Base-by-base conservation (phyloP, 202 grass and related monocot species). In the Zoysia matrella region DNA sequence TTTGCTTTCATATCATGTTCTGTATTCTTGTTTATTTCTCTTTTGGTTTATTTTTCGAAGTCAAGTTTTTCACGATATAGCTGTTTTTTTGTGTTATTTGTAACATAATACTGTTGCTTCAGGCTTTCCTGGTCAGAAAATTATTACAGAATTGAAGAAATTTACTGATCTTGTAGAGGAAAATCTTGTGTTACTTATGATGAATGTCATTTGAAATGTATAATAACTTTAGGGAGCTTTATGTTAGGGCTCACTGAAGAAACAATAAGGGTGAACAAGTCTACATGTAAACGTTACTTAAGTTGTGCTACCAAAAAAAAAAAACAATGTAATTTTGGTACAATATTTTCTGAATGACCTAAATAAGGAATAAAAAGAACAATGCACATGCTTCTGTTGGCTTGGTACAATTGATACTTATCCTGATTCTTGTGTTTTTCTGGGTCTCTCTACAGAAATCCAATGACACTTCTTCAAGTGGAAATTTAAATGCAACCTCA, bases 401-500 rank as follows among this genome's bases (percentile, higher is more conserved):
- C 72, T 36, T 36, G 30, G 30, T 36, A 36, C 30, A 36, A 36
- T 36, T 36, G 30, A 36, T 36, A 36, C 30, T 11, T 77, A 15
- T 36, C 39, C 67, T 52, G 52, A 68, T 74, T 65, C 8, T 55
- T 78, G 8, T 70, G 69, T 22, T 71, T 71, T 65, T 76, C 7
- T 66, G 71, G 39, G 18, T 73, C 73, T 86, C 4, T 81, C 18
- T 74, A 58, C 74, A 90, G 88, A 83, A 15, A 83, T 42, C 48
- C 54, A 13, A 65, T 74, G 69, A 36, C 7, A 71, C 13, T 69
- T 83, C 84, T 68, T 82, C 79, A 74, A 73, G 41, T 36, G 69
- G 62, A 78, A 89, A 85, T 62, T 86, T 73, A 80, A 77, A 84
- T 74, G 83, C 76, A 60, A 92, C 85, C 76, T 90, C 89, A 67